These are phyloP conservation scores for Juncus inflexus DNA, from an alignment of 176 grass and related monocot genomes.

Conservation along the genomic window DNA sequence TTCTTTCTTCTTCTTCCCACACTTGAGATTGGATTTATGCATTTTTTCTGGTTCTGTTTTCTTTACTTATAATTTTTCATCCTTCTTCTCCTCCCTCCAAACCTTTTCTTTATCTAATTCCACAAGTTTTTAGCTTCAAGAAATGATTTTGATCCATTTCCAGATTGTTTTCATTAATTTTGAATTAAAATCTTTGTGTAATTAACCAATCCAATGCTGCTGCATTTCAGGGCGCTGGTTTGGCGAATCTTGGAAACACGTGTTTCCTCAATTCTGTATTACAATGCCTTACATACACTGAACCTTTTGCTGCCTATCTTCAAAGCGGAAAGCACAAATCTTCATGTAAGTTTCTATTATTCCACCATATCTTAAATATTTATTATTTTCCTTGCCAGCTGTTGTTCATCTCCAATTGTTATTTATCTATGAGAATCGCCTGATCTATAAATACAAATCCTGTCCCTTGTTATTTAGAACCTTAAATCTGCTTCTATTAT, in stretches of 20 bases:
- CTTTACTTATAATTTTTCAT: constrained; percentile 13
- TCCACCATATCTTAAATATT: constrained; percentile 4
- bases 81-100: not conserved
- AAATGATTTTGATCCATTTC: not conserved
- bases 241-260: constrained; percentile 94
- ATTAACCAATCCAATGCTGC: constrained; percentile 5
- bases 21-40: constrained; percentile 3
- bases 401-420: too few relatives aligned
- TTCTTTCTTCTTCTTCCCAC: not conserved
- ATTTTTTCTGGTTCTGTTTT: not conserved
- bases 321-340: constrained; percentile 90
- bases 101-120: constrained; percentile 4
- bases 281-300: constrained; percentile 94
- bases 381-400: constrained; percentile 32
- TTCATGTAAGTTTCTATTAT: constrained; percentile 63
- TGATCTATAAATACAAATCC: too few relatives aligned
- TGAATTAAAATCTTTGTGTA: constrained; percentile 1
- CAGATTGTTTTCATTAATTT: not conserved
- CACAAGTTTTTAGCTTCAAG: not conserved
- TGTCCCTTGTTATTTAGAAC: too few relatives aligned
- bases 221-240: constrained; percentile 79
- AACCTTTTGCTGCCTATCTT: constrained; percentile 95
- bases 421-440: too few relatives aligned
- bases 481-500: too few relatives aligned
- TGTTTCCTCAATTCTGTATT: constrained; percentile 98